These are phyloP conservation scores for Gnaphalium uliginosum DNA, from an alignment of 129 eudicot species.

Conservation along the genomic window DNA sequence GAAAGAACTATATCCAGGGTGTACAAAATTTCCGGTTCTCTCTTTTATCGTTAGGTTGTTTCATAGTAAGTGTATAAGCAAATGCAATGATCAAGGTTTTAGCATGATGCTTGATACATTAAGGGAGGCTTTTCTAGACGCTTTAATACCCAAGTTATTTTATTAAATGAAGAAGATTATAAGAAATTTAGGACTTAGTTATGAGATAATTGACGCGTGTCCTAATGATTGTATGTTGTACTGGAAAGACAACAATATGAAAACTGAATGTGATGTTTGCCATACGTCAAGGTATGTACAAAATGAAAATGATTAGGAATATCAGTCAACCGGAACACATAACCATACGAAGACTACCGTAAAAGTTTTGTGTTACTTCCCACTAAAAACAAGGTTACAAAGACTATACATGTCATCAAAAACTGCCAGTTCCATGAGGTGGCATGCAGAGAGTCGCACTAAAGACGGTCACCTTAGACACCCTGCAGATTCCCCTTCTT, in stretches of 20 bases:
- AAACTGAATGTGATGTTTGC: neutral
- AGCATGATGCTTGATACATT: neutral
- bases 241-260: neutral
- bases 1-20: constrained; percentile 34
- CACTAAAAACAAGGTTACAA: constrained; percentile 5
- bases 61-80: constrained; percentile 4
- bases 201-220: neutral
- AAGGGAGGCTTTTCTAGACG: neutral
- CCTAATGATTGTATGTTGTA: constrained; percentile 14
- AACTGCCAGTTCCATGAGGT: neutral
- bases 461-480: neutral
- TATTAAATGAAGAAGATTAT: neutral
- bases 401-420: constrained; percentile 1
- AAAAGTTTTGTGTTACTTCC: neutral
- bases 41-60: constrained; percentile 14
- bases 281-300: neutral
- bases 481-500: neutral
- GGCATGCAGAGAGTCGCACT: neutral
- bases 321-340: neutral
- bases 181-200: constrained; percentile 6
- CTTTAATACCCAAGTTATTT: neutral
- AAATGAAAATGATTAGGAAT: neutral
- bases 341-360: neutral
- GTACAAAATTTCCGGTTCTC: constrained; percentile 13
- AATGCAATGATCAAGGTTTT: constrained; percentile 6